Percentiles rank a stretch among this genome's conserved stretches.
These are phyloP conservation scores for Mollisiaceae sp. DNA, from an alignment of 2,329 filamentous ascomycete species.

Conservation along the genomic window DNA sequence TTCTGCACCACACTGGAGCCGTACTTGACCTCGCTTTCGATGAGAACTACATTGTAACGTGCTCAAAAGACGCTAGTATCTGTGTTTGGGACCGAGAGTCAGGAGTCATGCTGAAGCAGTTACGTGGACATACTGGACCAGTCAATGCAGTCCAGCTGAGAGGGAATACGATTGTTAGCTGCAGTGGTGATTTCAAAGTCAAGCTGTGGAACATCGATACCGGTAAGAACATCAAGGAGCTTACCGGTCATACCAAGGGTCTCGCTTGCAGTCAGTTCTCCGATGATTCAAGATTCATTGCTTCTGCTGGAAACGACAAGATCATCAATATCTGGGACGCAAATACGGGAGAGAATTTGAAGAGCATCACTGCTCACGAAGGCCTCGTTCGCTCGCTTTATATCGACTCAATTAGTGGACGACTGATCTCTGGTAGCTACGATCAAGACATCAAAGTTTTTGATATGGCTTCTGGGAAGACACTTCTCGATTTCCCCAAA, in stretches of 20 bases:
- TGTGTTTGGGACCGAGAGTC: constrained; percentile 92
- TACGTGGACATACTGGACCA: constrained; percentile 85
- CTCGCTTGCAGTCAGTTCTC: constrained; percentile 96
- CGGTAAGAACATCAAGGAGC: constrained; percentile 87
- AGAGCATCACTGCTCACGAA: constrained; percentile 81
- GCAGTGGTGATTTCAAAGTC: constrained; percentile 89
- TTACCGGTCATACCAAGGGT: constrained; percentile 87
- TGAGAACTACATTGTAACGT: constrained; percentile 90
- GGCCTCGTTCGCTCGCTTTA: constrained; percentile 89
- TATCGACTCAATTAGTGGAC: constrained; percentile 83
- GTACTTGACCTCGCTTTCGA: constrained; percentile 95
- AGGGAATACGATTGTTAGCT: constrained; percentile 90
- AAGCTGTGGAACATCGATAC: constrained; percentile 96
- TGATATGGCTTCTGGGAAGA: constrained; percentile 79
- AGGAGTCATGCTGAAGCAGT: constrained; percentile 74
- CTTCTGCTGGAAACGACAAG: constrained; percentile 94
- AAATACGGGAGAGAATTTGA: constrained; percentile 82
- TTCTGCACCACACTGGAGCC: constrained; percentile 80
- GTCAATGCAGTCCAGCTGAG: constrained; percentile 97
- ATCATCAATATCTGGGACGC: constrained; percentile 96
- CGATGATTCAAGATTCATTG: constrained; percentile 90
- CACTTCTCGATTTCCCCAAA: constrained; percentile 84
- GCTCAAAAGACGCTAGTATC: constrained; percentile 93
- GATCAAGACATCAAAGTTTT: constrained; percentile 96
- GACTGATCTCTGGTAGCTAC: constrained; percentile 91